Base-by-base conservation (phyloP, 202 grass and related monocot genomes). In the Eragrostis tef region DNA sequence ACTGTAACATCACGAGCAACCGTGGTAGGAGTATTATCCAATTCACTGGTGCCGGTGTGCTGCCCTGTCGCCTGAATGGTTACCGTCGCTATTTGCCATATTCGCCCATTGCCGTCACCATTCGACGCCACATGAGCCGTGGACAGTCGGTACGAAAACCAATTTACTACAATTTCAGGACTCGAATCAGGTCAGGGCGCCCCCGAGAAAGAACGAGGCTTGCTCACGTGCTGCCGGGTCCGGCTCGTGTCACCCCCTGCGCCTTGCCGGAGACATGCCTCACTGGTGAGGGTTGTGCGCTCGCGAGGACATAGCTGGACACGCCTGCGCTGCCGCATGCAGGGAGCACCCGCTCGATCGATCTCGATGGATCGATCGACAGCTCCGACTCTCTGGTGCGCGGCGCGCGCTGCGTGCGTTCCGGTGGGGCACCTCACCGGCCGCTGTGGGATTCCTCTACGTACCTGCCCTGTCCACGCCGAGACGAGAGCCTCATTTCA, bases 191-290 rank as follows among this genome's bases (percentile, higher is more conserved):
- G 5, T 20, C 21, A 5, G 19, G 67, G 41, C 22, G 67, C 46
- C 69, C 69, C 58, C 54, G 80, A 2, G 65, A 24, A 59, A 3
- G 53, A 58, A 21, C 27, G 13, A 66, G 41, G 8, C 6, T 39
- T 2, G 11, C 15, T 59, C 57, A 71, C 64, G 57, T 89, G 71
- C 39, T 71, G 82, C 76, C 87, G 56, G 79, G 46, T 75, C 47
- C 57, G 43, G 85, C 65, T 64, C 73, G 80, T 67, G 74, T 64
- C 78, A 58, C n/a, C 77, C 77, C 77, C 64, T 81, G 87, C 47
- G 6, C 58, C 27, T 36, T 86, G 83, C 87, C 83, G 83, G 87
- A 60, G 87, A 89, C 78, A 86, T 39, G 75, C 75, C 13, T 11
- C 66, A 16, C 75, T 81, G 86, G 86, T 70, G 72, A 60, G 66